Evolutionary conservation across 1,284 basidiomycete genomes (phyloP).

Genomic region (Retiboletus flavoniger): DNA sequence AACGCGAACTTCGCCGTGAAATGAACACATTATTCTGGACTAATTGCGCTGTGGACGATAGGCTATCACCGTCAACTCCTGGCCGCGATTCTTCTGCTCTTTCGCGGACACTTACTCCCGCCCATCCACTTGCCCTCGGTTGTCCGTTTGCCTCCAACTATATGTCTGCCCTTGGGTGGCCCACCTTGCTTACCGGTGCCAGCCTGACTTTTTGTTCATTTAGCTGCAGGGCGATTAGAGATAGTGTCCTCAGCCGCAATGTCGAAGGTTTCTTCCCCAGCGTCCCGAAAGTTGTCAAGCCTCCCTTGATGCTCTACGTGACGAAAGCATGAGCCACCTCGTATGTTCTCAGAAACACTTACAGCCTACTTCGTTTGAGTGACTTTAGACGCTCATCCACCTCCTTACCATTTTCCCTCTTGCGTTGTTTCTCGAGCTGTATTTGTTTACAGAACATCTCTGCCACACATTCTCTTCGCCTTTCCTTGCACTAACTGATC

Average conservation of each 20-base stretch:
- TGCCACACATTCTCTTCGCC: too few species aligned
- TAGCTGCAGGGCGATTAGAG: conserved; percentile 63
- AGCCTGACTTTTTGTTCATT: conserved; percentile 49
- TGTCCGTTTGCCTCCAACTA: conserved; percentile 26
- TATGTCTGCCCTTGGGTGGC: conserved; percentile 9
- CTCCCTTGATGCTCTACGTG: conserved; percentile 77
- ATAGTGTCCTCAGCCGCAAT: conserved; percentile 85
- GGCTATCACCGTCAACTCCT: conserved; percentile 40
- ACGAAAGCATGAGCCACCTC: background rate
- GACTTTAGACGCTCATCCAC: conserved; percentile 82
- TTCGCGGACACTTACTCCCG: conserved; percentile 55
- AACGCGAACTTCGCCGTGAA: background rate
- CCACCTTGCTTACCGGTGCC: conserved; percentile 13
- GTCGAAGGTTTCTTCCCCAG: conserved; percentile 77
- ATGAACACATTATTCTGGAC: background rate
- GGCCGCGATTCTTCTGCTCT: conserved; percentile 53
- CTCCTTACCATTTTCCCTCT: conserved; percentile 73
- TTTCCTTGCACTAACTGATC: too few species aligned
- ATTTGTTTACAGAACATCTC: conserved; percentile 68
- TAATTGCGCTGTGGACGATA: too few species aligned
- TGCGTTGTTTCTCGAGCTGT: conserved; percentile 81
- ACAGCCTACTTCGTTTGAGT: conserved; percentile 75
- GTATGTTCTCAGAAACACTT: background rate
- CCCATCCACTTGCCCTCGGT: conserved; percentile 26
- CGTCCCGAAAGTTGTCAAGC: conserved; percentile 71